Base-by-base conservation (phyloP, 176 grass and related monocot genomes). In the Paspalum notatum region DNA sequence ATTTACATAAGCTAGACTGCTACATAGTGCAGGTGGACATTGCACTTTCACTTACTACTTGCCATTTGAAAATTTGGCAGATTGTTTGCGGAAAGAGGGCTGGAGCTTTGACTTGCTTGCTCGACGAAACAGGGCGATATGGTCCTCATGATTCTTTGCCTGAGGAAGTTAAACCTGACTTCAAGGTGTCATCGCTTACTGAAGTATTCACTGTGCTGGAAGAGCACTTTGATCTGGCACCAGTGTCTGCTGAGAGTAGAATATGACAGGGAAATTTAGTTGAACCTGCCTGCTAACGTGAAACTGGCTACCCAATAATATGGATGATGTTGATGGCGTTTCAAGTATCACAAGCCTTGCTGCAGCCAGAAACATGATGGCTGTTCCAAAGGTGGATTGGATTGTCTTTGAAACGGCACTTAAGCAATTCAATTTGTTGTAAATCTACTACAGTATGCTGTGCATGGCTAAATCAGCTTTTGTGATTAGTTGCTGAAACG, bases 91-190 rank as follows among this genome's bases (percentile, higher is more conserved):
- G 95, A 63, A 98, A 98, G 72, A 90, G 81, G 73, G 92, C 92
- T 3, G 88, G 95, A 81, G 88, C 95, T 18, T 91, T 91, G 76
- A 98, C 95, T 81, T 98, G 95, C 86, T 91, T 98, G 46, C 92
- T 98, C 0, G 95, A 98, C 48, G 95, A 98, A 88, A 95, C 84
- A 0, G 95, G 62, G 53, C 76, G 78, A 78, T 95, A 98, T 16
- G 86, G 75, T 38, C 69, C 86, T 1, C 84, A 66, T 0, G 90
- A 95, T 47, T 87, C 61, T 58, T 77, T 93, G 22, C 39, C 86
- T 24, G 90, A 86, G 42, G 86, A 95, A 56, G 41, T 91, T 47
- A 84, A 64, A 68, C 95, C 95, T 14, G 92, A 98, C 89, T 95
- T 98, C 66, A 89, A 75, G 87, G 88, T 95, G 13, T 93, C 95